Base-by-base conservation (phyloP, 2,329 filamentous ascomycete genomes). In the Hansfordia pulvinata region DNA sequence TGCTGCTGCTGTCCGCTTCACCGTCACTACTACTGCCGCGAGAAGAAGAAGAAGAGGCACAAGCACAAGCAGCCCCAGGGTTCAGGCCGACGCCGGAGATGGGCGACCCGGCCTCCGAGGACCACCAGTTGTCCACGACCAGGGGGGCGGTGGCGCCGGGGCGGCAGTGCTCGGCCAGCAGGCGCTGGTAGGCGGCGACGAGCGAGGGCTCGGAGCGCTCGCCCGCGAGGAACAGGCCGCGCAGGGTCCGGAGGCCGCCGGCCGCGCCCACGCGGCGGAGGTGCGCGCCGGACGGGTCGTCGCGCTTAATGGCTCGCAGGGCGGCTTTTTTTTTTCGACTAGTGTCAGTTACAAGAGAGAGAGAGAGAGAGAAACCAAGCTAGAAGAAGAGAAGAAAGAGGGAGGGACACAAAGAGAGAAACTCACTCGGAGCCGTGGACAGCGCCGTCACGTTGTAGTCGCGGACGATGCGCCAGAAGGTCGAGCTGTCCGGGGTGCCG, bases 161-260 rank as follows among this genome's bases (percentile, higher is more conserved):
- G 0, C 74, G 76, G 17, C 69, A 80, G 43, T 85, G 70, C 32
- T 68, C 58, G 5, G 58, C 49, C 5, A 94, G 56, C 3, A 93
- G 63, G 5, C 70, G 61, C 45, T 92, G 79, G 45, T 92, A 93
- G 59, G 78, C 76, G 11, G 69, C 69, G 4, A 94, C 64, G 39
- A 94, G 84, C 27, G 76, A 78, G 2, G 86, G 86, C 43, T 94
- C 88, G 18, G 82, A 92, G 20, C 86, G 64, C 48, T 96, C 86
- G 6, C 86, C 86, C 1, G 86, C 88, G 2, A 94, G 63, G 53
- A 93, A 94, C 5, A 94, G 57, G 0, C 70, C 82, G 23, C 69
- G 66, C 17, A 93, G 61, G 3, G 65, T 69, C 38, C 63, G 74
- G n/a, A 94, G 54, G 0, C 82, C 83, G 8, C 76, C 76, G 19